Evolutionary conservation across 2,329 filamentous ascomycete genomes (phyloP).

Genomic region (Celoporthe dispersa): DNA sequence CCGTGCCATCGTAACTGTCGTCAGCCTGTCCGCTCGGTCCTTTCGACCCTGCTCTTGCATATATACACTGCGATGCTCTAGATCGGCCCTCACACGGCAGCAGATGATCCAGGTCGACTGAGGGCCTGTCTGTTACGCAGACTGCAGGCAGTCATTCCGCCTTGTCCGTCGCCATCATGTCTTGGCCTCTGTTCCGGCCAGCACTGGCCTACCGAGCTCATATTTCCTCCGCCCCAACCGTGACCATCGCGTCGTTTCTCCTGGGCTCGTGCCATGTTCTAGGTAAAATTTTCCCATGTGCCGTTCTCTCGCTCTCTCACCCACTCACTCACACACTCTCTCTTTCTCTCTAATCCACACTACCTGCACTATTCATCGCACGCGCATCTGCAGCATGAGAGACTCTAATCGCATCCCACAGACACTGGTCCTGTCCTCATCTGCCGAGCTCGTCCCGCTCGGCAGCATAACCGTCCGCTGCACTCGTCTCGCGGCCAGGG

Average conservation of each 20-base stretch:
- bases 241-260: slow-evolving; percentile 28
- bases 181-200: slow-evolving; percentile 34
- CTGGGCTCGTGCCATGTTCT: slow-evolving; percentile 28
- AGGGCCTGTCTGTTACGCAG: slow-evolving; percentile 22
- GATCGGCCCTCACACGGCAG: not conserved
- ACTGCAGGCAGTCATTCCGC: slow-evolving; percentile 21
- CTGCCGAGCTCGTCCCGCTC: slow-evolving; percentile 14
- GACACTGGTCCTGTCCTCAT: slow-evolving; percentile 16
- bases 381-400: not conserved
- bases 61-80: not conserved
- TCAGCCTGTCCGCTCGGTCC: not conserved
- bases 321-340: too few relatives aligned
- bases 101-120: slow-evolving; percentile 21
- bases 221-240: slow-evolving; percentile 17
- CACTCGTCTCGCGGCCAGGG: slow-evolving; percentile 42
- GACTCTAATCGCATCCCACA: slow-evolving; percentile 15
- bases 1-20: not conserved
- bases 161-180: slow-evolving; percentile 24
- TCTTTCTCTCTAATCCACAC: too few relatives aligned
- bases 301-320: too few relatives aligned
- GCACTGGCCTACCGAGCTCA: slow-evolving; percentile 30
- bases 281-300: slow-evolving; percentile 27
- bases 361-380: too few relatives aligned
- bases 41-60: not conserved
- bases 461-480: slow-evolving; percentile 42